phyloP scores from a whole-genome alignment of 1,139 yeast genomes.

The Hyphopichia wangnamkhiaoensis region DNA sequence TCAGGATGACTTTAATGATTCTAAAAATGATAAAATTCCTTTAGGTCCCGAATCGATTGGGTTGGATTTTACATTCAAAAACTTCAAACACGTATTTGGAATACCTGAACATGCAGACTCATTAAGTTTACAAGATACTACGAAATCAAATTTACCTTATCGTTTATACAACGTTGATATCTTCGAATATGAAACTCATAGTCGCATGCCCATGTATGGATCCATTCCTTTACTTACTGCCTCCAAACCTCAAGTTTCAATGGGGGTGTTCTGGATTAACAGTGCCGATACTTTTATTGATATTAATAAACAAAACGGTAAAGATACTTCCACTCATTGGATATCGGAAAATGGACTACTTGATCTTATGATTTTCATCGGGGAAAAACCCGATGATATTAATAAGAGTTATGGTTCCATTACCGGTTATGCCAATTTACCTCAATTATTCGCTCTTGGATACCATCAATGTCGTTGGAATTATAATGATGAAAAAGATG shows the following conservation, averaged over 20 bases:
- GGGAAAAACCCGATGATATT: slow-evolving; percentile 59
- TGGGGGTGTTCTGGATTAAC: slow-evolving; percentile 89
- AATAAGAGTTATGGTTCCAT: slow-evolving; percentile 63
- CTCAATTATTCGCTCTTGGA: slow-evolving; percentile 78
- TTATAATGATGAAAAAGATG: slow-evolving; percentile 85
- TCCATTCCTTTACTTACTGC: slow-evolving; percentile 86
- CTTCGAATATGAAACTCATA: slow-evolving; percentile 83
- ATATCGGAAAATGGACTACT: slow-evolving; percentile 86
- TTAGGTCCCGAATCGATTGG: slow-evolving; percentile 93
- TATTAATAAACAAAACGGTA: slow-evolving; percentile 42
- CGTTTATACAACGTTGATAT: slow-evolving; percentile 90
- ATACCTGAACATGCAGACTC: slow-evolving; percentile 95
- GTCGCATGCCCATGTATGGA: slow-evolving; percentile 92
- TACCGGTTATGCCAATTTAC: slow-evolving; percentile 79
- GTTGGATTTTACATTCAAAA: slow-evolving; percentile 67
- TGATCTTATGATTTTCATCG: slow-evolving; percentile 73
- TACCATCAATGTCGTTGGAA: slow-evolving; percentile 99
- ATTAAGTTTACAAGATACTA: slow-evolving; percentile 69
- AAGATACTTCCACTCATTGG: slow-evolving; percentile 69
- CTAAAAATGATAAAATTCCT: slow-evolving; percentile 59
- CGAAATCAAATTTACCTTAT: slow-evolving; percentile 60
- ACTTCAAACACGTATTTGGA: slow-evolving; percentile 72
- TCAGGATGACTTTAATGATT: slow-evolving; percentile 61
- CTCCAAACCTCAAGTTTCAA: slow-evolving; percentile 55
- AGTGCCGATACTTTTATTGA: slow-evolving; percentile 93